phyloP scores from a whole-genome alignment of 1,284 basidiomycete genomes.

The Exobasidium rhododendri region DNA sequence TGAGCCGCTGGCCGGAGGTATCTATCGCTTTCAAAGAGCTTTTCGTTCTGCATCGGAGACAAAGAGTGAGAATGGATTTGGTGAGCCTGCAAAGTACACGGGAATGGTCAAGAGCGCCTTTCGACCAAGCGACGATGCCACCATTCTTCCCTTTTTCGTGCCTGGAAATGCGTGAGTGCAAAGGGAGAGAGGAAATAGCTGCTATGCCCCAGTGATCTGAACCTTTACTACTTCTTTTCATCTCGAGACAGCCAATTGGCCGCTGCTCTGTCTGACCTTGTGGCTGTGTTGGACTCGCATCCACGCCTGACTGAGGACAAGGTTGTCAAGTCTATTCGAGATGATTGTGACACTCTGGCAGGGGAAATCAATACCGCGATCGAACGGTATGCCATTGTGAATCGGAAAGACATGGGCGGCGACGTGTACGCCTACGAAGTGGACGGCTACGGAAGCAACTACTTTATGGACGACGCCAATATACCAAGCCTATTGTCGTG shows the following conservation, averaged over 20 bases:
- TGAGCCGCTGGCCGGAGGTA: constrained; percentile 28
- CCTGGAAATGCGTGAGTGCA: constrained; percentile 30
- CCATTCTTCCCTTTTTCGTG: constrained; percentile 35
- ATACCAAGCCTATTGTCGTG: constrained; percentile 28
- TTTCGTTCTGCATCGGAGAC: constrained; percentile 33
- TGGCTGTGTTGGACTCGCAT: not conserved
- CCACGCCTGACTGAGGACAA: not conserved
- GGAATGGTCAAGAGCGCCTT: constrained; percentile 42
- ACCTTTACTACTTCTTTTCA: not conserved
- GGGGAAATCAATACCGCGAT: constrained; percentile 25
- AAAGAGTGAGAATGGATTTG: constrained; percentile 34
- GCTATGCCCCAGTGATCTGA: not conserved
- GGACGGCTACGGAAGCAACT: constrained; percentile 37
- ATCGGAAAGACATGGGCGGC: constrained; percentile 18
- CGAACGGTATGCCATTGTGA: constrained; percentile 19
- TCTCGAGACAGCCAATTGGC: not conserved
- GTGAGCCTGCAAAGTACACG: constrained; percentile 25
- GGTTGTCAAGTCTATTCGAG: not conserved
- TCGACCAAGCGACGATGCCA: constrained; percentile 39
- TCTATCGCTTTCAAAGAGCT: constrained; percentile 36
- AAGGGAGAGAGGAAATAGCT: too few species aligned
- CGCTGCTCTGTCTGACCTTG: not conserved
- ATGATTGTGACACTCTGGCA: constrained; percentile 14
- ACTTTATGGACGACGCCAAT: constrained; percentile 47
- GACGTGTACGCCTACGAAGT: constrained; percentile 44